Conservation (phyloP, 2,329 filamentous ascomycete genomes). For the Pochonia chlamydosporia region DNA sequence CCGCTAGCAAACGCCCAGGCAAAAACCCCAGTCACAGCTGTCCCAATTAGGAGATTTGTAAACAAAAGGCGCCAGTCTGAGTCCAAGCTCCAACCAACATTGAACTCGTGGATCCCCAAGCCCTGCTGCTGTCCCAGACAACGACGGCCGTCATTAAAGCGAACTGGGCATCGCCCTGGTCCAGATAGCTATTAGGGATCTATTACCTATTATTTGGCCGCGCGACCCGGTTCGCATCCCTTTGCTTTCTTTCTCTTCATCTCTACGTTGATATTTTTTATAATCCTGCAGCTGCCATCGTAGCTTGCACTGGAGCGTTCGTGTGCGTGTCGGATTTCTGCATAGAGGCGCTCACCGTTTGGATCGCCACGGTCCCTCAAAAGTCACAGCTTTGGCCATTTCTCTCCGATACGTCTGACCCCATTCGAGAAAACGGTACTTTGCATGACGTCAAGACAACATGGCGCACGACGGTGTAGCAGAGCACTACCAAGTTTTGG, state of each 20-base stretch:
- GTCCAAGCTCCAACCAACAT: constrained; percentile 27
- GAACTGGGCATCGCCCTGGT: constrained; percentile 5
- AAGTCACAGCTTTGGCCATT: neutral
- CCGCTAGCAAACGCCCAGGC: constrained; percentile 3
- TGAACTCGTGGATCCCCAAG: too few species aligned
- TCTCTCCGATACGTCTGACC: neutral
- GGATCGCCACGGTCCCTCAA: neutral
- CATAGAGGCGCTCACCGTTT: neutral
- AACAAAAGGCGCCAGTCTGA: constrained; percentile 35
- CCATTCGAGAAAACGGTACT: constrained; percentile 1
- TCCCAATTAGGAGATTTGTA: constrained; percentile 34
- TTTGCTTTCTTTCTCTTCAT: neutral
- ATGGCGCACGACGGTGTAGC: constrained; percentile 66
- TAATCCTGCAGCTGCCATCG: neutral
- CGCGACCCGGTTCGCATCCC: constrained; percentile 3
- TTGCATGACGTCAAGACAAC: constrained; percentile 21
- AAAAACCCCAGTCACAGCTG: constrained; percentile 20
- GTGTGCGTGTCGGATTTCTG: neutral
- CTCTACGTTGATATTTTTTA: neutral
- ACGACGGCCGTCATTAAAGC: constrained; percentile 15
- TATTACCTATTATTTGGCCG: constrained; percentile 3
- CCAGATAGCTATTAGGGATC: neutral
- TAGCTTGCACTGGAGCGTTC: neutral
- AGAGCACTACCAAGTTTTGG: constrained; percentile 86
- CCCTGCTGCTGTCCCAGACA: constrained; percentile 29